A percentile compares a stretch with the other conserved stretches of the same genome.
These are phyloP conservation scores for Urostyla sp. DNA, from an alignment of 73 alveolate species.

Conservation along the genomic window DNA sequence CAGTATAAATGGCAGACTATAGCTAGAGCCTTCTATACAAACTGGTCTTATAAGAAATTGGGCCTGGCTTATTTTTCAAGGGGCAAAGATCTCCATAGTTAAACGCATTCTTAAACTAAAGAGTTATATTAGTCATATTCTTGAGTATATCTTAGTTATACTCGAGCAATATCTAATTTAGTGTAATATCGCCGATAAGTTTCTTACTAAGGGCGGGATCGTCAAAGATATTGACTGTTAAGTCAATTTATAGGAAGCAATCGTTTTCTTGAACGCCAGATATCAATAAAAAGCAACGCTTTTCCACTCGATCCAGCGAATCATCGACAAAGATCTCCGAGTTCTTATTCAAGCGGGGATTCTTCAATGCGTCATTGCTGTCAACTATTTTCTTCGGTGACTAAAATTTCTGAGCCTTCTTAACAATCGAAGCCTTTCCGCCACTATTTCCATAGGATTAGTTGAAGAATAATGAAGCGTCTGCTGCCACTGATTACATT, in stretches of 20 bases:
- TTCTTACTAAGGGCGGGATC: slow-evolving; percentile 39
- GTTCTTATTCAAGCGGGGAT: neutral
- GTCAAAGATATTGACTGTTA: slow-evolving; percentile 16
- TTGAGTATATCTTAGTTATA: slow-evolving; percentile 36
- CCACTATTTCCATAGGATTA: slow-evolving; percentile 5
- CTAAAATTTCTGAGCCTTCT: slow-evolving; percentile 27
- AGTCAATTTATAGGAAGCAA: slow-evolving; percentile 1
- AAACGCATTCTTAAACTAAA: slow-evolving; percentile 16
- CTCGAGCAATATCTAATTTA: slow-evolving; percentile 20
- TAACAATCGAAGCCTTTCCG: slow-evolving; percentile 3
- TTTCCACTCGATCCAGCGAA: slow-evolving; percentile 26
- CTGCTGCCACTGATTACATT: neutral
- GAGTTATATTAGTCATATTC: slow-evolving; percentile 3
- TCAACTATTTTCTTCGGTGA: slow-evolving; percentile 20
- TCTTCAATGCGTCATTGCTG: slow-evolving; percentile 7
- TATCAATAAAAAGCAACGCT: slow-evolving; percentile 27
- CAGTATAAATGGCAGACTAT: slow-evolving; percentile 10
- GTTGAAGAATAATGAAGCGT: neutral
- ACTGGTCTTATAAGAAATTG: slow-evolving; percentile 21
- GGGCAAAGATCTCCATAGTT: slow-evolving; percentile 8
- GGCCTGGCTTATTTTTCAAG: slow-evolving; percentile 13
- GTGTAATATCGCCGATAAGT: neutral
- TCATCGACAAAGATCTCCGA: slow-evolving; percentile 44
- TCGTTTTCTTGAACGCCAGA: slow-evolving; percentile 27
- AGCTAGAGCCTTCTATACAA: slow-evolving; percentile 3